Evolutionary conservation across 2,329 filamentous ascomycete species (phyloP).

Genomic region (Hymenoscyphus occultus): DNA sequence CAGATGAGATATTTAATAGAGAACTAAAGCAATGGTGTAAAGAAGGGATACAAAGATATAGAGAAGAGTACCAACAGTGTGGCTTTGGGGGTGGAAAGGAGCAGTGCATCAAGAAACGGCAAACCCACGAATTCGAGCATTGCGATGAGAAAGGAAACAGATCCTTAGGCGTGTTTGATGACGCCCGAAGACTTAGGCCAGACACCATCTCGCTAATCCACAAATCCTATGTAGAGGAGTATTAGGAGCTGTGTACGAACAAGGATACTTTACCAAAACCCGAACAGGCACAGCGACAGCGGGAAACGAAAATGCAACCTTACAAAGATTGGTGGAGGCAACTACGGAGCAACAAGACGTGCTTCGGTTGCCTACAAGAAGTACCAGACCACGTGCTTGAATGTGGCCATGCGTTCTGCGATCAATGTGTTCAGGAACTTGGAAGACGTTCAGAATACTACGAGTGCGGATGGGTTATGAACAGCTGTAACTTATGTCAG

Average conservation of each 20-base stretch:
- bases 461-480: slow-evolving; percentile 5
- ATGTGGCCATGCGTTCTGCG: slow-evolving; percentile 7
- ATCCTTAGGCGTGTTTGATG: slow-evolving; percentile 8
- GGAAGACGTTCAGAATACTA: slow-evolving; percentile 1
- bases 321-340: slow-evolving; percentile 9
- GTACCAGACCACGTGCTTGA: slow-evolving; percentile 8
- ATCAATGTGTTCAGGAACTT: slow-evolving; percentile 5
- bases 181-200: slow-evolving; percentile 4
- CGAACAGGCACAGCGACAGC: slow-evolving; percentile 2
- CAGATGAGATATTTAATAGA: slow-evolving; percentile 13
- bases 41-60: slow-evolving; percentile 9
- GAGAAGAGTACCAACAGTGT: slow-evolving; percentile 11
- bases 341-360: slow-evolving; percentile 7
- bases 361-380: slow-evolving; percentile 7
- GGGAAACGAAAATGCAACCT: slow-evolving; percentile 8
- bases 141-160: slow-evolving; percentile 13
- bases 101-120: slow-evolving; percentile 10
- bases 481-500: slow-evolving; percentile 7
- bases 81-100: not conserved
- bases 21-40: slow-evolving; percentile 11
- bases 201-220: slow-evolving; percentile 6
- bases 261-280: slow-evolving; percentile 6
- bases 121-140: slow-evolving; percentile 13
- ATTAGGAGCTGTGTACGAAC: slow-evolving; percentile 10
- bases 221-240: slow-evolving; percentile 5